Base-by-base conservation (phyloP, 2,329 filamentous ascomycete genomes). In the Colletotrichum eleusines region DNA sequence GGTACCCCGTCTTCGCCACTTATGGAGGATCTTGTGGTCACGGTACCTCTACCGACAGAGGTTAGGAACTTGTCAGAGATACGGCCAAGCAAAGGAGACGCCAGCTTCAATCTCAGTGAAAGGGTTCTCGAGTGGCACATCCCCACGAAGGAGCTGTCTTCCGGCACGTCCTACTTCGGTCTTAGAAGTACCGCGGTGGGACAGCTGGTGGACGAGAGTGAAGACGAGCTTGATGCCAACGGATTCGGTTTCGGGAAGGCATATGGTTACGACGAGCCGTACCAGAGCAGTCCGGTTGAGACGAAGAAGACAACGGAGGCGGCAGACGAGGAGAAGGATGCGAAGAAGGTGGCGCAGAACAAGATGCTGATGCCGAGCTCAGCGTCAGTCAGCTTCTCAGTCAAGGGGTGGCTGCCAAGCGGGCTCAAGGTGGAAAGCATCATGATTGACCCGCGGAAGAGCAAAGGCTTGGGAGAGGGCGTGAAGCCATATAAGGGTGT, bases 401-500 rank as follows among this genome's bases (percentile, higher is more conserved):
- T 91, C 58, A 91, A 91, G 79, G 90, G 90, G 5, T 92, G 90
- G 89, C 77, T 92, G 75, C 86, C 90, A 20, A 92, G 90, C 76
- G 90, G 90, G 5, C 84, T 92, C 59, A 91, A 87, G 78, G 86
- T 92, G 38, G 90, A 92, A 74, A 90, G 89, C 80, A 88, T 94
- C 77, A 77, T 90, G 77, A 80, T 94, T 75, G 86, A 94, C 78
- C 85, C 89, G n/a, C 91, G 93, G 79, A 94, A 91, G 82, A 97
- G 94, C 80, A 89, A 91, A 68, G 96, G 96, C 0, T 77, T 99
- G 55, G 94, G 94, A 0, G 94, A 97, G 74, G 90, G 92, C 2
- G 90, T 98, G 48, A 97, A 94, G 82, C 96, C 96, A 31, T 98
- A 97, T 82, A 99, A 98, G 83, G 96, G 96, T 1, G 96, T 99